phyloP scores from a whole-genome alignment of 352 stramenopile genomes.

The Elongisporangium prolatum region DNA sequence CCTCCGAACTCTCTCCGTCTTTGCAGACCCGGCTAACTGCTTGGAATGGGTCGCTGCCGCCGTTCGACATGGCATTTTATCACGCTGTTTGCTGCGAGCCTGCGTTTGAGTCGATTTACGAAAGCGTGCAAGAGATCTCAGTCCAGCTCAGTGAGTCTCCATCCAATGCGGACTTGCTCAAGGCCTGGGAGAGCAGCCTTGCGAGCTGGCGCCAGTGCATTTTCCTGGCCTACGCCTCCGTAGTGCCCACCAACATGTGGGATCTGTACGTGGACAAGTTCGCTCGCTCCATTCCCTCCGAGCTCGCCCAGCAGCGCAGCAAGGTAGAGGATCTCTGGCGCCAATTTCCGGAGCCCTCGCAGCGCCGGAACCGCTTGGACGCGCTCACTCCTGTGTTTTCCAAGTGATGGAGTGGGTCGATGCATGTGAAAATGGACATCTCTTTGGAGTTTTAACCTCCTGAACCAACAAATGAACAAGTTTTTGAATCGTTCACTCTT shows the following conservation, averaged over 20 bases:
- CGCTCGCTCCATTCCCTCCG: conserved; percentile 34
- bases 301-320: conserved; percentile 26
- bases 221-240: conserved; percentile 58
- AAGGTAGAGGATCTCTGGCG: conserved; percentile 42
- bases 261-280: conserved; percentile 59
- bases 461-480: background rate
- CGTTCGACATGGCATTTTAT: conserved; percentile 77
- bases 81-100: conserved; percentile 71
- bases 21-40: conserved; percentile 30
- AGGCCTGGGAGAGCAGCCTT: conserved; percentile 49
- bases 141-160: conserved; percentile 31
- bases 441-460: background rate
- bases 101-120: conserved; percentile 51
- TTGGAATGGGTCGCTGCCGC: conserved; percentile 75
- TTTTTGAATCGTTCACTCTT: background rate
- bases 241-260: conserved; percentile 65
- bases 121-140: conserved; percentile 62
- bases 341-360: conserved; percentile 37
- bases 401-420: background rate
- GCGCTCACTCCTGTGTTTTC: conserved; percentile 26
- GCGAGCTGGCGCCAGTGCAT: conserved; percentile 58
- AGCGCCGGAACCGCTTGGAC: conserved; percentile 60
- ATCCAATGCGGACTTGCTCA: conserved; percentile 22
- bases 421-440: background rate
- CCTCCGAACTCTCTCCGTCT: conserved; percentile 40